Percentiles rank a stretch among this genome's conserved stretches.
These are phyloP conservation scores for Diaporthe velutina DNA, from an alignment of 2,329 filamentous ascomycete species.

Conservation along the genomic window DNA sequence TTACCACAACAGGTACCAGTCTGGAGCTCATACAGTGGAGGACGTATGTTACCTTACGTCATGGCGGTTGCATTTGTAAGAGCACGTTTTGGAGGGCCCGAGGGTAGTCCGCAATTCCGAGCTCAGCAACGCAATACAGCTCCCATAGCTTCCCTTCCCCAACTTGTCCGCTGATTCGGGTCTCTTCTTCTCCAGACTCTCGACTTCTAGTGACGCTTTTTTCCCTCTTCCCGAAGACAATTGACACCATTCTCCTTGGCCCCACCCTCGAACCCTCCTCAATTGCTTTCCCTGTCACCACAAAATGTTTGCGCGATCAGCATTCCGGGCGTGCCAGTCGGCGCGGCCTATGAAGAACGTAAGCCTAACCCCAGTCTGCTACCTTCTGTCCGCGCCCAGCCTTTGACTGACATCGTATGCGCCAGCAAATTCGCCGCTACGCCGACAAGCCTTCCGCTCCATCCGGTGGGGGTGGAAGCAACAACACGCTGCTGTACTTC, in stretches of 20 bases:
- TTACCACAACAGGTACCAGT: background rate
- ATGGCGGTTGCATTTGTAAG: slow-evolving; percentile 13
- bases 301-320: slow-evolving; percentile 77
- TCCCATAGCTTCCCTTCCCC: background rate
- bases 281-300: slow-evolving; percentile 29
- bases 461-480: slow-evolving; percentile 70
- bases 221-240: background rate
- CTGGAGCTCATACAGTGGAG: background rate
- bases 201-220: background rate
- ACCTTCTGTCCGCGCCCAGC: too few relatives aligned
- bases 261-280: background rate
- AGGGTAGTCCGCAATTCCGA: slow-evolving; percentile 18
- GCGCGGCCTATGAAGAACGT: slow-evolving; percentile 76
- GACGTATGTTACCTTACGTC: slow-evolving; percentile 17
- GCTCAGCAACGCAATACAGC: slow-evolving; percentile 7
- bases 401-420: slow-evolving; percentile 42
- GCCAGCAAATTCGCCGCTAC: slow-evolving; percentile 71
- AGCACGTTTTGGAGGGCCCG: background rate
- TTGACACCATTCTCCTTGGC: background rate
- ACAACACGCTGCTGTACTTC: slow-evolving; percentile 71
- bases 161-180: background rate
- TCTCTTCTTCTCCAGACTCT: background rate
- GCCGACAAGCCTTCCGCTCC: slow-evolving; percentile 69
- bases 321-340: slow-evolving; percentile 73
- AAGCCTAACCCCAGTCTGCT: slow-evolving; percentile 47